Base-by-base conservation (phyloP, 495 filamentous ascomycete species). In the Platismatia glauca region DNA sequence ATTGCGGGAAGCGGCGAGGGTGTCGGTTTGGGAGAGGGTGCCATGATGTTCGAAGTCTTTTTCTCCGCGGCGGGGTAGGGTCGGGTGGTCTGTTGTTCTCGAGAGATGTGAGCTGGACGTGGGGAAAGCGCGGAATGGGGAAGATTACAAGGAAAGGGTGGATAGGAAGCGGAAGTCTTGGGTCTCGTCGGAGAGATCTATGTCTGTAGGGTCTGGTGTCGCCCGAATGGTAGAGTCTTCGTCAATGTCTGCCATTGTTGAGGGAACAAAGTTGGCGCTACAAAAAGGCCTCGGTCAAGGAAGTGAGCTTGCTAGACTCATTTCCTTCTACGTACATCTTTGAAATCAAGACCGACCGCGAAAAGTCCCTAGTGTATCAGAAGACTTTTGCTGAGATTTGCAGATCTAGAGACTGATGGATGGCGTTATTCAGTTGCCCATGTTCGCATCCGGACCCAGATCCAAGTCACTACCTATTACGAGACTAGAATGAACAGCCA, bases 1-100 rank as follows among this genome's bases (percentile, higher is more conserved):
- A 60, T 80, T 76, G n/a, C 93, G 84, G 34, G 89, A 93, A 29
- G 87, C 84, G 64, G 85, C 83, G 55, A 98, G 86, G 31, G 86
- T 81, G 58, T 81, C 75, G 65, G 84, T 82, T 74, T 98, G 94
- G 60, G 86, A 83, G 53, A 82, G 77, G 18, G 94, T 97, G 61
- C 87, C 89, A 72, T 97, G 89, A 18, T 89, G 83, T 74, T 97
- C 94, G 73, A 97, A 98, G 77, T 98, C 94, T 72, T 98, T 98
- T 70, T 94, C 89, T 56, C 94, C 94, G 62, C 89, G 88, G 64
- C 84, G 86, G 43, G 89, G 89, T 39, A 92, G 77, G 18, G 75
- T 73, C 9, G 74, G 64, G 50, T 76, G 68, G 33, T 24, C 44
- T 24, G 63, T 58, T 56, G 57, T 53, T 71, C 62, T 59, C 34